These are phyloP conservation scores for Cercophora samala DNA, from an alignment of 495 filamentous ascomycete genomes.

Conservation along the genomic window DNA sequence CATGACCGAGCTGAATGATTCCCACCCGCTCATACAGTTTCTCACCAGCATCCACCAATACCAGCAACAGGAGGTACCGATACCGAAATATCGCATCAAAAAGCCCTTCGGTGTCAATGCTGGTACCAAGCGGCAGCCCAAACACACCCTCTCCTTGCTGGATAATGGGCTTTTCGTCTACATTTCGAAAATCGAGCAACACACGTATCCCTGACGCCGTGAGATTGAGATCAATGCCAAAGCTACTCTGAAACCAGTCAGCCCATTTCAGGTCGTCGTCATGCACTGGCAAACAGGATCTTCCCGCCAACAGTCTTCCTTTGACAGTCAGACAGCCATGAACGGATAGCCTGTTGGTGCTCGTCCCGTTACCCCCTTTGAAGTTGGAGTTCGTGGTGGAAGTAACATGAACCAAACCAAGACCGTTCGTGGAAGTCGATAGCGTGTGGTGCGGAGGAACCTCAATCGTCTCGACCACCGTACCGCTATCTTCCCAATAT, in stretches of 20 bases:
- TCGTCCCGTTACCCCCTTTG: not conserved
- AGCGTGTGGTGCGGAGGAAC: not conserved
- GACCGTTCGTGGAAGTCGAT: not conserved
- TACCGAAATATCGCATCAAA: not conserved
- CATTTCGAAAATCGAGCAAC: not conserved
- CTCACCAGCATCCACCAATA: not conserved
- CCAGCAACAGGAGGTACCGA: not conserved
- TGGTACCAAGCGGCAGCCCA: not conserved
- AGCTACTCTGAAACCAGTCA: not conserved
- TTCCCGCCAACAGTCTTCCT: not conserved
- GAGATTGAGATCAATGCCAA: not conserved
- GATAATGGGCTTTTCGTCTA: not conserved
- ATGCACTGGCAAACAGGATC: not conserved
- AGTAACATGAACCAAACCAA: not conserved
- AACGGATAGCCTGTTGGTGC: not conserved
- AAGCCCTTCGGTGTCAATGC: not conserved
- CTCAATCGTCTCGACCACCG: not conserved
- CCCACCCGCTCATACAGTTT: conserved; percentile 3
- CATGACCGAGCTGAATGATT: not conserved
- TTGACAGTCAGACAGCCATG: not conserved
- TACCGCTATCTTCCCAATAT: not conserved
- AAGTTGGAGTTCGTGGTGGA: not conserved
- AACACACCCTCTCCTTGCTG: not conserved
- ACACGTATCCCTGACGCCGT: not conserved
- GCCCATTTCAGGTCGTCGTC: not conserved